A percentile compares a stretch with the other conserved stretches of the same genome.
These are phyloP conservation scores for Orbilia brochopaga DNA, from an alignment of 2,329 filamentous ascomycete species.

Conservation along the genomic window DNA sequence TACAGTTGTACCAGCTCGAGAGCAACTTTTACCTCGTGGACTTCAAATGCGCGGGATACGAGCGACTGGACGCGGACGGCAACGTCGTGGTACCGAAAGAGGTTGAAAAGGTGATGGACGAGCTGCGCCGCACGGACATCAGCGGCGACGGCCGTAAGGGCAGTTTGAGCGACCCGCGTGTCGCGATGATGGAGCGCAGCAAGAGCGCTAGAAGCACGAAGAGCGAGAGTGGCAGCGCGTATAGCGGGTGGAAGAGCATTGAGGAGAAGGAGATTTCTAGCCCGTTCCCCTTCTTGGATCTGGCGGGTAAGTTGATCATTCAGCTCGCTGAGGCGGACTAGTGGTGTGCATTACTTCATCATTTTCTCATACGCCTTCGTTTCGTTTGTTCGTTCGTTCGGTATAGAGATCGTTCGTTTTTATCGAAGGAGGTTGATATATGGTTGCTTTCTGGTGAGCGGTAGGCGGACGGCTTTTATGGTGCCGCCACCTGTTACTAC, in stretches of 20 bases:
- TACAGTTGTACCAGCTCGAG: constrained; percentile 95
- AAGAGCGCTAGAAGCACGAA: constrained; percentile 59
- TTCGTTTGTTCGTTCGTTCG: not conserved
- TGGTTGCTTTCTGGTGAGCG: too few species aligned
- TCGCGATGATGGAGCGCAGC: constrained; percentile 47
- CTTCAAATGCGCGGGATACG: constrained; percentile 98
- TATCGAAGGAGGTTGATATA: too few species aligned
- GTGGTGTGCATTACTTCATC: not conserved
- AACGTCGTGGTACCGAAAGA: constrained; percentile 52
- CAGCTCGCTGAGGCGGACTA: constrained; percentile 82
- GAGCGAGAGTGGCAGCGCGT: constrained; percentile 62
- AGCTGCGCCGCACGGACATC: constrained; percentile 35
- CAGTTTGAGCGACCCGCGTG: constrained; percentile 19
- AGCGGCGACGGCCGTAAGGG: constrained; percentile 32
- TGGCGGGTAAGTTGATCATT: constrained; percentile 89
- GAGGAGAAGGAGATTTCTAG: constrained; percentile 95
- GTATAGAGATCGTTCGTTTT: too few species aligned
- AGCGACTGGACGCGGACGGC: constrained; percentile 69
- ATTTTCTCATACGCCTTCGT: too few species aligned
- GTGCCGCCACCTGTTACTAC: too few species aligned
- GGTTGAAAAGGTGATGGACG: constrained; percentile 33
- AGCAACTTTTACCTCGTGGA: constrained; percentile 92
- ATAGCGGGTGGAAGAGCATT: constrained; percentile 62
- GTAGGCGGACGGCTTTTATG: too few species aligned
- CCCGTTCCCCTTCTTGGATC: constrained; percentile 93